Base-by-base conservation (phyloP, 2,329 filamentous ascomycete species). In the Macroventuria anomochaeta region DNA sequence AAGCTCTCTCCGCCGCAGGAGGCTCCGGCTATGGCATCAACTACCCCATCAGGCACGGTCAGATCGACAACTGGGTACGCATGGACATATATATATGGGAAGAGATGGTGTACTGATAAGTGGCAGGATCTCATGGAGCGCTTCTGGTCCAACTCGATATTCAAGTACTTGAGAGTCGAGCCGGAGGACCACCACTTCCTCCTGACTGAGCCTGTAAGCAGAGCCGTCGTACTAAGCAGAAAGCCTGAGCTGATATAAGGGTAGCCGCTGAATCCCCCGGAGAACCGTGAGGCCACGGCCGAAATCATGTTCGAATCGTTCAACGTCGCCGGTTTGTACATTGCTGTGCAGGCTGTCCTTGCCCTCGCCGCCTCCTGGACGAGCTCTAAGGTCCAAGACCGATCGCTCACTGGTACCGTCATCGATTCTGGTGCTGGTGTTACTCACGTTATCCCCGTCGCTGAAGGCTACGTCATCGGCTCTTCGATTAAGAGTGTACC, bases 291-390 rank as follows among this genome's bases (percentile, higher is more conserved):
- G 79, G 97, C 96, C 76, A 97, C 95, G 21, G 95, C 95, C 76
- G 95, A 99, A 76, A 99, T 99, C 78, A 97, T 99, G 86, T 99
- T 99, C 80, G 95, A 99, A 75, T 97, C 95, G 3, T 99, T 99
- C 83, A 99, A 99, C 80, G 97, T 95, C 76, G 93, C 95, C 53
- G 95, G 95, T 79, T 88, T 99, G 62, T 99, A 99, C 79, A 99
- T 99, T 74, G 95, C 95, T 39, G 95, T 99, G 12, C 95, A 99
- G 79, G 95, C 95, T 26, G 95, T 99, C 18, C 88, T 99, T 50
- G 95, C 96, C 13, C 85, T 99, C 38, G 95, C 95, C 37, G 95
- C 96, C 17, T 97, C 95, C 7, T 99, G 95, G 95, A 99, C 95
- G 23, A 97, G 93, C 41, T 96, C 93, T 46, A 99, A 97, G 81